phyloP scores from a whole-genome alignment of 768 basidiomycete genomes.

The Plicaturopsis crispa region DNA sequence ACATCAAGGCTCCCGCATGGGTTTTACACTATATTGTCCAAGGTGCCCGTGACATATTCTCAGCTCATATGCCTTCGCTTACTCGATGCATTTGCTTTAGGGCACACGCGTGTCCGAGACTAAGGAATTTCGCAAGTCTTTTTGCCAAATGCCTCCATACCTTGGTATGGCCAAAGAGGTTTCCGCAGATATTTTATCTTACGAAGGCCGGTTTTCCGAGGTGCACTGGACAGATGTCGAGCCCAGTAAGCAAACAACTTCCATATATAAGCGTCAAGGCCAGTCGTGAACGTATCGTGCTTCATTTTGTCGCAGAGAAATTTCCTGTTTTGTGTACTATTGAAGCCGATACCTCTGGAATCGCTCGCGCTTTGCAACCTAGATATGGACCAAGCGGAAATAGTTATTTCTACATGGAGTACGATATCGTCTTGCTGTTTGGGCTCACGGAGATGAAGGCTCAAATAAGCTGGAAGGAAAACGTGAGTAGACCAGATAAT shows the following conservation, averaged over 20 bases:
- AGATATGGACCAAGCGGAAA: not conserved
- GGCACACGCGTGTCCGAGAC: conserved; percentile 36
- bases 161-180: conserved; percentile 14
- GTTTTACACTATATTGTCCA: conserved; percentile 35
- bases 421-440: conserved; percentile 40
- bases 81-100: conserved; percentile 13
- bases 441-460: conserved; percentile 48
- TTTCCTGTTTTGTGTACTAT: conserved; percentile 28
- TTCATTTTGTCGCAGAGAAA: conserved; percentile 14
- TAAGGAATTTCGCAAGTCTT: conserved; percentile 34
- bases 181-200: conserved; percentile 19
- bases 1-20: conserved; percentile 28
- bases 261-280: not conserved
- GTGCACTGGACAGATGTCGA: conserved; percentile 27
- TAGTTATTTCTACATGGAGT: conserved; percentile 24
- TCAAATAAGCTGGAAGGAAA: conserved; percentile 42
- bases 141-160: conserved; percentile 20
- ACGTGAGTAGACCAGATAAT: too few relatives aligned
- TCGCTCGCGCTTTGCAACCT: conserved; percentile 9
- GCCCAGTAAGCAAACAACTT: conserved; percentile 20
- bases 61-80: not conserved
- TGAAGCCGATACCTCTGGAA: conserved; percentile 22
- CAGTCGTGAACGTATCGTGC: not conserved
- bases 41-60: conserved; percentile 19
- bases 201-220: conserved; percentile 17